A percentile compares a stretch with the other conserved stretches of the same genome.
phyloP scores from a whole-genome alignment of 331 rosid genomes.

The Rosa hybrid region DNA sequence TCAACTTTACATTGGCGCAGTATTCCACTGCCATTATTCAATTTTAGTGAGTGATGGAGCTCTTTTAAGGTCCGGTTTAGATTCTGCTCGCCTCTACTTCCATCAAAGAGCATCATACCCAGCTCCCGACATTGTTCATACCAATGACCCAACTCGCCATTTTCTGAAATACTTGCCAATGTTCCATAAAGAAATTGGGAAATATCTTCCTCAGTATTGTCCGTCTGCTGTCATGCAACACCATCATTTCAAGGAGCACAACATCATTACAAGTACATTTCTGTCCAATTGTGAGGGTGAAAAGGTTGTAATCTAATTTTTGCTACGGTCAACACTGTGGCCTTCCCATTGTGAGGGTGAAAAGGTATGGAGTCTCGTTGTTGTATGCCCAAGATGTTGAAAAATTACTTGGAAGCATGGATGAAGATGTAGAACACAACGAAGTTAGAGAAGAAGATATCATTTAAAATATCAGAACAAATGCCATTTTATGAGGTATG shows the following conservation, averaged over 20 bases:
- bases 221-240: constrained; percentile 87
- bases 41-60: constrained; percentile 79
- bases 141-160: constrained; percentile 64
- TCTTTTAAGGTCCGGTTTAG: constrained; percentile 80
- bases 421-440: too few species aligned
- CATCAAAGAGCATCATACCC: constrained; percentile 79
- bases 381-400: too few species aligned
- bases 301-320: too few species aligned
- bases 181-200: constrained; percentile 79
- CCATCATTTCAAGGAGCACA: constrained; percentile 87
- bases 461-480: too few species aligned
- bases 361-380: too few species aligned
- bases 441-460: too few species aligned
- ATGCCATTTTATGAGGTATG: too few species aligned
- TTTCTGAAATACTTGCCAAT: constrained; percentile 79
- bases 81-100: constrained; percentile 84
- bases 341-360: too few species aligned
- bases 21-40: constrained; percentile 96
- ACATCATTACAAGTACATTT: constrained; percentile 13
- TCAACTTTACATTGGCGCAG: constrained; percentile 82
- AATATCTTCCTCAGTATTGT: constrained; percentile 88
- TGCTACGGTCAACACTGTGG: too few species aligned
- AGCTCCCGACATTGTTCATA: constrained; percentile 59
- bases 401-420: too few species aligned
- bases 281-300: too few species aligned